Conservation (phyloP, 345 rosid genomes). For the Cardamine resedifolia region DNA sequence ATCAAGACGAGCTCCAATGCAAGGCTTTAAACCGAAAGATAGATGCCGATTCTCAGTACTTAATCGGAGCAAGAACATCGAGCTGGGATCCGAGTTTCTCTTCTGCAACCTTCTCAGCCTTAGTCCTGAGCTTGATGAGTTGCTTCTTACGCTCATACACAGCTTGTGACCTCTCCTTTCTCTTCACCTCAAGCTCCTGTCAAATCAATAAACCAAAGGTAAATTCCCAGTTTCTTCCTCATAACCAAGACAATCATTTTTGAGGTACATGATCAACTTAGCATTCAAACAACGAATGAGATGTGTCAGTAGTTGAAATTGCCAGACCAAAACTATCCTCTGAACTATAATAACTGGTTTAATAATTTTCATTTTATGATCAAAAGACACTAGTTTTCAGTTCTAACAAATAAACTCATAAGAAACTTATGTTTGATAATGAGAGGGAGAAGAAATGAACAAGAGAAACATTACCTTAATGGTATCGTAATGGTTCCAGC, state of each 20-base stretch:
- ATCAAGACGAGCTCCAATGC: neutral
- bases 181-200: constrained; percentile 82
- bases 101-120: constrained; percentile 81
- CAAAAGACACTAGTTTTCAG: neutral
- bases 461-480: constrained; percentile 54
- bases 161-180: constrained; percentile 71
- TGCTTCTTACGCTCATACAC: constrained; percentile 84
- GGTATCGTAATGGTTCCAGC: constrained; percentile 88
- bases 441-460: neutral
- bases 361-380: neutral
- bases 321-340: neutral
- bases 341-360: neutral
- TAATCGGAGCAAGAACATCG: constrained; percentile 62
- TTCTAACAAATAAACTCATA: neutral
- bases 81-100: constrained; percentile 83
- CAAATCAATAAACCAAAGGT: neutral
- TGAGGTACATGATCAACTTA: too few relatives aligned
- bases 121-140: constrained; percentile 63
- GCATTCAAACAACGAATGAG: neutral
- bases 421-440: neutral
- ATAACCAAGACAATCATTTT: too few relatives aligned
- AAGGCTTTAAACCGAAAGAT: constrained; percentile 1
- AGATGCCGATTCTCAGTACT: constrained; percentile 42
- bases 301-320: neutral
- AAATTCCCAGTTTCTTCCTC: neutral